These are phyloP conservation scores for Candida morakotiae DNA, from an alignment of 805 yeast species.

Conservation along the genomic window DNA sequence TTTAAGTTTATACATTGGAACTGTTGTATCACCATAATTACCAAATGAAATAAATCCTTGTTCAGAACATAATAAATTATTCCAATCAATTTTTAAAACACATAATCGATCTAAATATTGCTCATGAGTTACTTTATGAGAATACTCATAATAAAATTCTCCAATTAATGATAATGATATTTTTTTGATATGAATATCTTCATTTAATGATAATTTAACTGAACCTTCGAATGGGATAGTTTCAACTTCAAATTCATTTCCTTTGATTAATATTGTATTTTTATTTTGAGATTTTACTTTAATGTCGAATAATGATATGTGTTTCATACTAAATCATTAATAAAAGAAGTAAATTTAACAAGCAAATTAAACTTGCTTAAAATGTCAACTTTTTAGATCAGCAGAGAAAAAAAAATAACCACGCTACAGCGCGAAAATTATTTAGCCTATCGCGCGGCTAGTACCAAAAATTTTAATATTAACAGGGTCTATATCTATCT, in stretches of 20 bases:
- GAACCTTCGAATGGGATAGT: constrained; percentile 42
- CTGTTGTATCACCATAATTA: constrained; percentile 35
- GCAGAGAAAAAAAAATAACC: neutral
- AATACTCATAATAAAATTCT: constrained; percentile 38
- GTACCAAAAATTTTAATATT: neutral
- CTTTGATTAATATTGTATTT: constrained; percentile 40
- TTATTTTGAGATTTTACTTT: constrained; percentile 37
- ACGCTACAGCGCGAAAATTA: too few species aligned
- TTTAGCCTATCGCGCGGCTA: neutral
- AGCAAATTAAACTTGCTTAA: too few species aligned
- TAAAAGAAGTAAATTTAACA: too few species aligned
- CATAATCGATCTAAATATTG: constrained; percentile 36
- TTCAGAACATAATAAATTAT: constrained; percentile 37
- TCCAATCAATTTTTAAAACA: constrained; percentile 44
- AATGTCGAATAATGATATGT: constrained; percentile 29
- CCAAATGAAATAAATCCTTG: constrained; percentile 39
- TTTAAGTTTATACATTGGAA: constrained; percentile 19
- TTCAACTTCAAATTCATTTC: constrained; percentile 43
- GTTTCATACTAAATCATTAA: neutral
- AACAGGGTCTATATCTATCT: neutral
- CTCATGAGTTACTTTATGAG: constrained; percentile 22
- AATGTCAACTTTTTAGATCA: neutral
- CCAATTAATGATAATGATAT: constrained; percentile 41
- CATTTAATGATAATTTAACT: constrained; percentile 43
- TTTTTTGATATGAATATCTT: constrained; percentile 35